These are phyloP conservation scores for Nakaseomyces delphensis DNA, from an alignment of 1,139 yeast species.

Conservation along the genomic window DNA sequence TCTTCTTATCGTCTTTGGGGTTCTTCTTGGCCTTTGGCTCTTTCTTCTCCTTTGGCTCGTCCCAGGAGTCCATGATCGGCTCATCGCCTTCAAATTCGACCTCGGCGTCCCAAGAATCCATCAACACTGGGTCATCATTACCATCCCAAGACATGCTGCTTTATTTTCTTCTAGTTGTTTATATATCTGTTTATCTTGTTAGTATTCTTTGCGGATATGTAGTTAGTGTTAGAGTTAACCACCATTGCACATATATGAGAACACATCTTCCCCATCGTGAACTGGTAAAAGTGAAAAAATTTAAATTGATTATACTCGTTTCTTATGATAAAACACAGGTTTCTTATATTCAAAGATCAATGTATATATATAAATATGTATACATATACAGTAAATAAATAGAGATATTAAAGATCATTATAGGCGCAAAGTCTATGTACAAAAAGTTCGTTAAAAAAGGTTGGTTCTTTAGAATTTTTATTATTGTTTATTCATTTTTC, in stretches of 20 bases:
- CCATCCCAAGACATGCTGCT: conserved; percentile 51
- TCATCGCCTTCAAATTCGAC: conserved; percentile 40
- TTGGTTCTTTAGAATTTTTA: too few species aligned
- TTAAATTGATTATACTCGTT: too few species aligned
- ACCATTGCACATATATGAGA: too few species aligned
- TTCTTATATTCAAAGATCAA: too few species aligned
- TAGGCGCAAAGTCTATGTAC: conserved; percentile 1
- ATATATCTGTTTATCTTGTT: not conserved
- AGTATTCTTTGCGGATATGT: too few species aligned
- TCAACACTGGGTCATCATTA: conserved; percentile 39
- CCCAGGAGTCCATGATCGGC: conserved; percentile 82
- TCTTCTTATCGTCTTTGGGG: conserved; percentile 35
- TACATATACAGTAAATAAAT: not conserved
- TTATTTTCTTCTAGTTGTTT: too few species aligned
- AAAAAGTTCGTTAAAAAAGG: not conserved
- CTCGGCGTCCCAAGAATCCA: conserved; percentile 80
- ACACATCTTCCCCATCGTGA: not conserved
- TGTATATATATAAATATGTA: not conserved
- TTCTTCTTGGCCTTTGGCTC: conserved; percentile 34
- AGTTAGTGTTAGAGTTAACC: too few species aligned
- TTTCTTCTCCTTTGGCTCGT: conserved; percentile 41
- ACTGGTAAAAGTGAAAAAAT: too few species aligned
- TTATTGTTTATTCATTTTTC: too few species aligned
- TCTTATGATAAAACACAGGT: too few species aligned
- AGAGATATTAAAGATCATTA: not conserved